Conservation (phyloP, 176 grass and related monocot genomes). For the Tillandsia leiboldiana region DNA sequence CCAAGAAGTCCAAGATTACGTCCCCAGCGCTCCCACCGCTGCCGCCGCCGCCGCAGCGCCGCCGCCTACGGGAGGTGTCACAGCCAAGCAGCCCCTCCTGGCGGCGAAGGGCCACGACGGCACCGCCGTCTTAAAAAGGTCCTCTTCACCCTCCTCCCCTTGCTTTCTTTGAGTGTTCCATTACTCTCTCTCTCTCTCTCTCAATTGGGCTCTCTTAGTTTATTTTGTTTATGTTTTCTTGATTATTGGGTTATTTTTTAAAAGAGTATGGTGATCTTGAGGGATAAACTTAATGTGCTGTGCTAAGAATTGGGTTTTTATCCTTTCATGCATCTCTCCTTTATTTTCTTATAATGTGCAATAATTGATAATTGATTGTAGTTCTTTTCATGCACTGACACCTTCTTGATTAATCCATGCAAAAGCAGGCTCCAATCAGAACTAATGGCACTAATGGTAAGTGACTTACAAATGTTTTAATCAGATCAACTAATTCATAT, state of each 20-base stretch:
- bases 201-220: neutral
- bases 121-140: conserved; percentile 64
- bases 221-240: neutral
- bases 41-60: neutral
- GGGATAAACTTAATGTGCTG: too few species aligned
- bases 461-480: neutral
- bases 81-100: conserved; percentile 32
- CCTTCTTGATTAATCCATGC: neutral
- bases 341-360: too few species aligned
- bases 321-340: too few species aligned
- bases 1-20: conserved; percentile 49
- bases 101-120: conserved; percentile 43
- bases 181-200: neutral
- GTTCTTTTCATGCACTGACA: conserved; percentile 1
- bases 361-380: neutral
- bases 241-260: neutral
- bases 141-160: neutral
- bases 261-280: neutral
- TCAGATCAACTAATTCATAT: neutral
- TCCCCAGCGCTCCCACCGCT: conserved; percentile 30
- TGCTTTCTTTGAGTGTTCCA: neutral
- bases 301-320: too few species aligned
- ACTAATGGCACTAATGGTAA: conserved; percentile 88
- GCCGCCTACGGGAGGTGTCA: too few species aligned
- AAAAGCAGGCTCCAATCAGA: conserved; percentile 76